These are phyloP conservation scores for Coemansia aciculifera DNA, from an alignment of 192 early-diverging fungal genomes.

Conservation along the genomic window DNA sequence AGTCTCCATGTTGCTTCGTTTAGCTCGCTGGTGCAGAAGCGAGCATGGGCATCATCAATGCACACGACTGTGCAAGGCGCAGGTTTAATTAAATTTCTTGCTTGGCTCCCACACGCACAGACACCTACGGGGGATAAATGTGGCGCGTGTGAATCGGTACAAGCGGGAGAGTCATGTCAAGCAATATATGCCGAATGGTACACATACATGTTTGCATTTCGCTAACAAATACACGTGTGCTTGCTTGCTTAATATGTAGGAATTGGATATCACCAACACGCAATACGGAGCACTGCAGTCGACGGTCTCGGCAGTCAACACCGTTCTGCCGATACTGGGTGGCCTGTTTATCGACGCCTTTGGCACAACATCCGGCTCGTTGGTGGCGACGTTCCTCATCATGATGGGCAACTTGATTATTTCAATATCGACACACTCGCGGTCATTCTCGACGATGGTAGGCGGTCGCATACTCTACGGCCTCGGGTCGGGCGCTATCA, in stretches of 20 bases:
- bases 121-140: not conserved
- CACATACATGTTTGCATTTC: not conserved
- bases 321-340: slow-evolving; percentile 56
- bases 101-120: not conserved
- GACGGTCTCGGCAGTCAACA: slow-evolving; percentile 63
- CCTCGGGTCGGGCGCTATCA: slow-evolving; percentile 71
- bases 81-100: slow-evolving; percentile 1
- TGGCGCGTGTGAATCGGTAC: slow-evolving; percentile 5
- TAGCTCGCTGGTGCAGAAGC: not conserved
- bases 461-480: slow-evolving; percentile 60
- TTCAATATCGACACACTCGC: slow-evolving; percentile 53
- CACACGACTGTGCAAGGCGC: slow-evolving; percentile 7
- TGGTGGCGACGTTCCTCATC: slow-evolving; percentile 60
- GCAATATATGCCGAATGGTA: not conserved
- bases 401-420: slow-evolving; percentile 58
- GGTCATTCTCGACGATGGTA: slow-evolving; percentile 57
- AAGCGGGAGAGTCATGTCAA: not conserved
- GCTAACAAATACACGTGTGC: not conserved
- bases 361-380: slow-evolving; percentile 60
- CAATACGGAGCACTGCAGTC: slow-evolving; percentile 70
- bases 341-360: slow-evolving; percentile 65
- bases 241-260: slow-evolving; percentile 38
- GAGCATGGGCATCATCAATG: not conserved
- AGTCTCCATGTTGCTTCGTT: not conserved
- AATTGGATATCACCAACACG: slow-evolving; percentile 62